Evolutionary conservation across 2,329 filamentous ascomycete genomes (phyloP).

Genomic region (Neocucurbitaria cava): DNA sequence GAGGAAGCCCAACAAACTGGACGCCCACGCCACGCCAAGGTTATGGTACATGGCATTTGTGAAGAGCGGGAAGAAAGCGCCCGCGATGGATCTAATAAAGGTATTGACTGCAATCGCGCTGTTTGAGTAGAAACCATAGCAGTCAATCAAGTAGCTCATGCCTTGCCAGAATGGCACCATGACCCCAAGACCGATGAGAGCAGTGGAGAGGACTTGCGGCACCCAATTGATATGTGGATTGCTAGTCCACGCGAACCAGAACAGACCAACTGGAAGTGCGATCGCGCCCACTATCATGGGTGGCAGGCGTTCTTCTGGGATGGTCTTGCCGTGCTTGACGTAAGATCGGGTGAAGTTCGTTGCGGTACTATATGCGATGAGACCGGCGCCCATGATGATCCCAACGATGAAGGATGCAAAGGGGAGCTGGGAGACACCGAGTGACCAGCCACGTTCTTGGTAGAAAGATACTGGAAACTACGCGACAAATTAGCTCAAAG

Average conservation of each 20-base stretch:
- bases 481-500: slow-evolving; percentile 39
- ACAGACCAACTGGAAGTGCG: slow-evolving; percentile 64
- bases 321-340: slow-evolving; percentile 53
- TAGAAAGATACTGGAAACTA: slow-evolving; percentile 70
- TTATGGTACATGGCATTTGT: slow-evolving; percentile 55
- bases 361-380: slow-evolving; percentile 42
- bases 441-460: slow-evolving; percentile 69
- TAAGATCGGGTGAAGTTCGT: slow-evolving; percentile 43
- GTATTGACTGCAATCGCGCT: slow-evolving; percentile 59
- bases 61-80: slow-evolving; percentile 60
- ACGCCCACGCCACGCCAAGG: slow-evolving; percentile 46
- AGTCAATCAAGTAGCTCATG: slow-evolving; percentile 82
- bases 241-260: slow-evolving; percentile 68
- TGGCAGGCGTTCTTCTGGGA: slow-evolving; percentile 67
- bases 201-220: slow-evolving; percentile 62
- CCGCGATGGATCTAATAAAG: slow-evolving; percentile 57
- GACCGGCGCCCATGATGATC: slow-evolving; percentile 57
- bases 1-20: slow-evolving; percentile 41
- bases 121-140: slow-evolving; percentile 54
- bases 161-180: slow-evolving; percentile 83
- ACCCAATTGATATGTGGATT: slow-evolving; percentile 60
- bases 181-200: slow-evolving; percentile 74
- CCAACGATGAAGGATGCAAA: slow-evolving; percentile 71
- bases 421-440: slow-evolving; percentile 65
- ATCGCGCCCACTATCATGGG: slow-evolving; percentile 71